A percentile compares a stretch with the other conserved stretches of the same genome.
These are phyloP conservation scores for Aspergillus quadrilineatus DNA, from an alignment of 2,329 filamentous ascomycete species.

Conservation along the genomic window DNA sequence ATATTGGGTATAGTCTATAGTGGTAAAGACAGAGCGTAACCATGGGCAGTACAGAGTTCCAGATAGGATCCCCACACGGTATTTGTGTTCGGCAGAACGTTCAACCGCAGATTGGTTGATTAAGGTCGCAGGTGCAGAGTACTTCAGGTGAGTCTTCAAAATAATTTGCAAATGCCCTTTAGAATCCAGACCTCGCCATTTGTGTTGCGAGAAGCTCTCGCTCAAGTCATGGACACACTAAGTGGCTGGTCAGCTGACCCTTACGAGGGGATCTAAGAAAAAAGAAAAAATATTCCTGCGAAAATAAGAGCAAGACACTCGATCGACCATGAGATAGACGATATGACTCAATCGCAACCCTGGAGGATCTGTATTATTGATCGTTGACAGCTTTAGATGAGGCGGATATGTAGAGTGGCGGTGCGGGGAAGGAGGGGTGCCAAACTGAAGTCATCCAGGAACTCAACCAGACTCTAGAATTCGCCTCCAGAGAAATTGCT, in stretches of 20 bases:
- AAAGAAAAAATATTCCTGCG: too few species aligned
- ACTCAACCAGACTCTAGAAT: not conserved
- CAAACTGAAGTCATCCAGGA: not conserved
- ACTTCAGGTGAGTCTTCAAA: not conserved
- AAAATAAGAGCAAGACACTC: too few species aligned
- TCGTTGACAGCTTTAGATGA: not conserved
- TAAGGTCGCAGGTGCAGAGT: not conserved
- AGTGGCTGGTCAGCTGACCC: not conserved
- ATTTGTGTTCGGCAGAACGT: not conserved
- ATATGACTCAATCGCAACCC: too few species aligned
- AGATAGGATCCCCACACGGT: not conserved
- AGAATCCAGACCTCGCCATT: too few species aligned
- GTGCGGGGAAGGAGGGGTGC: not conserved
- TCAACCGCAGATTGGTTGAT: conserved; percentile 11
- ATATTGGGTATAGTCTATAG: not conserved
- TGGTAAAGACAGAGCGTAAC: too few species aligned
- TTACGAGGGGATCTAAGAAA: too few species aligned
- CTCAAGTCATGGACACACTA: not conserved
- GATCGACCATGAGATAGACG: too few species aligned
- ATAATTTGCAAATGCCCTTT: too few species aligned
- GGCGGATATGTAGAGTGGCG: not conserved
- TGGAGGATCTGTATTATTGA: not conserved
- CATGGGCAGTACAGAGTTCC: not conserved
- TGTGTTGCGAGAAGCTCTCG: too few species aligned
- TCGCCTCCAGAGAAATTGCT: not conserved